These are phyloP conservation scores for Cercospora sp. DNA, from an alignment of 2,329 filamentous ascomycete genomes.

Conservation along the genomic window DNA sequence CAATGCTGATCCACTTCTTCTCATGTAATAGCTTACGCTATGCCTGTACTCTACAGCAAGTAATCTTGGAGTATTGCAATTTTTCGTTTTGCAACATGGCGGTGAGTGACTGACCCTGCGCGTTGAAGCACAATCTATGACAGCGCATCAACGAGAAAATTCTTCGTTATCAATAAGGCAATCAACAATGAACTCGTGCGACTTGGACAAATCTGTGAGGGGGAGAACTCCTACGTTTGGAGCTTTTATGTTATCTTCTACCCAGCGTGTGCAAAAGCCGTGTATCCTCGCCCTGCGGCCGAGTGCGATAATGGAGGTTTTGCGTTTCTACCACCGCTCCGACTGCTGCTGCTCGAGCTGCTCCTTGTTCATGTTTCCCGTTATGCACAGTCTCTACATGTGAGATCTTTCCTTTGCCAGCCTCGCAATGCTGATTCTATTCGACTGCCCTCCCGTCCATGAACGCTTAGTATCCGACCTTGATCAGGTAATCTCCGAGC, in stretches of 20 bases:
- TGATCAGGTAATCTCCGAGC: constrained; percentile 83
- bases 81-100: neutral
- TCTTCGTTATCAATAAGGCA: neutral
- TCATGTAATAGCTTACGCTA: neutral
- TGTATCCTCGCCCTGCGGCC: neutral
- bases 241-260: neutral
- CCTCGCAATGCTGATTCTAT: neutral
- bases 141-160: neutral
- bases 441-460: neutral
- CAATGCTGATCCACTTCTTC: neutral
- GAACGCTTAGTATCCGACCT: constrained; percentile 64
- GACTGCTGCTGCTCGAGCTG: neutral
- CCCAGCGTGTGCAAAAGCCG: neutral
- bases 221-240: neutral
- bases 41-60: neutral
- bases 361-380: neutral
- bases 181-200: neutral
- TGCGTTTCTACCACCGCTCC: neutral
- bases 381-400: neutral
- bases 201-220: neutral
- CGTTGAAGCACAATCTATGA: neutral
- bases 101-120: neutral
- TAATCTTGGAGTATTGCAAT: neutral
- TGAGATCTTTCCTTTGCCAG: neutral
- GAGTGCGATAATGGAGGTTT: neutral